Conservation (phyloP, 2,329 filamentous ascomycete genomes). For the Helminthosporium solani region DNA sequence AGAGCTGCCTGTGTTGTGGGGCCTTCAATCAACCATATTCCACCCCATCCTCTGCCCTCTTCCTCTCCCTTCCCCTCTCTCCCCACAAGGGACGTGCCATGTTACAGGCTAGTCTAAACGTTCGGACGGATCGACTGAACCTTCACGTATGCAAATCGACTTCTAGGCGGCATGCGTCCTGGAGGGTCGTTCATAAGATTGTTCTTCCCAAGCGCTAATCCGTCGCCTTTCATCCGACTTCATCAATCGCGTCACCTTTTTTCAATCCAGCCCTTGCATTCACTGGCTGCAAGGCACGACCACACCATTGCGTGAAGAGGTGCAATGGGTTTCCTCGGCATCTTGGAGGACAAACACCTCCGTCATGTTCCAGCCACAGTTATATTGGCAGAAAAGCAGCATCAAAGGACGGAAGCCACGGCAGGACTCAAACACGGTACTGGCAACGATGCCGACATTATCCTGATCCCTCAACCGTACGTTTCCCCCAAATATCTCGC, state of each 20-base stretch:
- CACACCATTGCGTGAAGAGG: not conserved
- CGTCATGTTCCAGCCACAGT: conserved; percentile 39
- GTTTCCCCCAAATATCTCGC: not conserved
- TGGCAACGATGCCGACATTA: conserved; percentile 35
- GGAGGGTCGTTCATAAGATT: not conserved
- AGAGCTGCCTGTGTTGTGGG: conserved; percentile 7
- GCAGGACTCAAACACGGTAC: conserved; percentile 35
- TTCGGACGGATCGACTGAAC: not conserved
- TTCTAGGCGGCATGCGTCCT: conserved; percentile 1
- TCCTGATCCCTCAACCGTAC: conserved; percentile 39
- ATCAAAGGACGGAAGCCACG: conserved; percentile 13
- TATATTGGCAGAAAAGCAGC: conserved; percentile 29
- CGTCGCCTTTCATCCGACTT: not conserved
- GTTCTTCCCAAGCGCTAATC: not conserved
- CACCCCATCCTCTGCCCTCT: too few relatives aligned
- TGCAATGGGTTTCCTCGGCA: conserved; percentile 36
- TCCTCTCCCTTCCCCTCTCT: too few relatives aligned
- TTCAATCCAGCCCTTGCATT: not conserved
- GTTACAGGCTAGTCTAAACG: not conserved
- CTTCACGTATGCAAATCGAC: not conserved
- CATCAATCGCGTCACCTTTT: not conserved
- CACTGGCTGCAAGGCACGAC: not conserved
- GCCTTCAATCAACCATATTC: conserved; percentile 3
- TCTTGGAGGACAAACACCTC: conserved; percentile 36
- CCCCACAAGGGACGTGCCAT: conserved; percentile 1